Evolutionary conservation across 164 flowering plant species (phyloP).

Genomic region (Tetracentron sinense): DNA sequence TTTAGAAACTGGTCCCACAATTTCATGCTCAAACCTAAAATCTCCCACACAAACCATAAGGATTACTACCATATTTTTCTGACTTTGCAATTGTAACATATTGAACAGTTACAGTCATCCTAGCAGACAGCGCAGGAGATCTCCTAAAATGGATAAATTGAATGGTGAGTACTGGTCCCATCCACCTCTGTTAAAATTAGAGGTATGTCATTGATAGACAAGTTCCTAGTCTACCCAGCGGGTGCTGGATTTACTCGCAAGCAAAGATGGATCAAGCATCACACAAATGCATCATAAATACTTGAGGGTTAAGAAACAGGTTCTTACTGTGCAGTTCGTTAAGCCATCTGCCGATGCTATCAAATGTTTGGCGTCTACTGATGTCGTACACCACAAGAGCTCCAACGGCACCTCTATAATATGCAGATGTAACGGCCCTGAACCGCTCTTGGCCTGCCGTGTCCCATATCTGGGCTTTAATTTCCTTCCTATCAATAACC

Average conservation of each 20-base stretch:
- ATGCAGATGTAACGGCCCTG: slow-evolving; percentile 43
- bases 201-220: background rate
- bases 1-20: no score
- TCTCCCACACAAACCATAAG: no score
- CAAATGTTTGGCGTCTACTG: slow-evolving; percentile 31
- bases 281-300: no score
- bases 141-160: no score
- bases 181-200: background rate
- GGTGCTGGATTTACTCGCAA: background rate
- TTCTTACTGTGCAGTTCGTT: slow-evolving; percentile 36
- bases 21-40: no score
- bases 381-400: slow-evolving; percentile 38
- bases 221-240: background rate
- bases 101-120: background rate
- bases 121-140: background rate
- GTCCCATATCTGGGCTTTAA: slow-evolving; percentile 48
- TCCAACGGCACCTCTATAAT: slow-evolving; percentile 40
- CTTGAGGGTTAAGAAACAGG: background rate
- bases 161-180: no score
- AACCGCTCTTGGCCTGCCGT: slow-evolving; percentile 41
- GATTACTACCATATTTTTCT: no score
- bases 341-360: slow-evolving; percentile 35
- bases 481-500: slow-evolving; percentile 36
- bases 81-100: no score
- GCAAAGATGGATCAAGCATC: background rate